These are phyloP conservation scores for Effrenium voratum DNA, from an alignment of 73 alveolate genomes.

Conservation along the genomic window DNA sequence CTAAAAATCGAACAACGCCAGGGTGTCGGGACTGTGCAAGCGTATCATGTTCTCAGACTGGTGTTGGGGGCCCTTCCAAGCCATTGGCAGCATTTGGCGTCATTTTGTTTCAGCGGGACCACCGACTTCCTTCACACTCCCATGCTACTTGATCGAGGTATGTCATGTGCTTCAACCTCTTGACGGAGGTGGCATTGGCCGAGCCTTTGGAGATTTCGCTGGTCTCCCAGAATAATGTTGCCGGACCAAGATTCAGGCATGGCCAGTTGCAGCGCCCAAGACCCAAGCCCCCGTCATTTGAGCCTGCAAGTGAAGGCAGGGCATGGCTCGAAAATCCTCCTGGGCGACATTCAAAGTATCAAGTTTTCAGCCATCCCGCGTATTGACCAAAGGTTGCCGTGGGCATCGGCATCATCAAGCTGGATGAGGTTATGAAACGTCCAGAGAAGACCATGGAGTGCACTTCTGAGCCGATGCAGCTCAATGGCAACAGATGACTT, in stretches of 20 bases:
- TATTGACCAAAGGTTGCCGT: not conserved
- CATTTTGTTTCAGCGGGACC: not conserved
- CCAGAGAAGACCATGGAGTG: constrained; percentile 37
- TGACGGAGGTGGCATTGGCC: not conserved
- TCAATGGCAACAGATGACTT: no score
- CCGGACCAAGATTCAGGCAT: not conserved
- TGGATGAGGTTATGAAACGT: constrained; percentile 31
- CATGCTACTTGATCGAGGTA: no score
- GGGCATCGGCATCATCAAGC: constrained; percentile 39
- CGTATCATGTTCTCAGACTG: no score
- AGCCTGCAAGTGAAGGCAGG: not conserved
- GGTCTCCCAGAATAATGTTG: constrained; percentile 5
- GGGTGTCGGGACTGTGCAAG: no score
- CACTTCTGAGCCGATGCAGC: not conserved
- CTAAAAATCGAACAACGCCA: no score
- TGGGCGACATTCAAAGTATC: not conserved
- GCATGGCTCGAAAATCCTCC: not conserved
- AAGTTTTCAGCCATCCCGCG: no score
- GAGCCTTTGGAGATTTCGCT: constrained; percentile 16
- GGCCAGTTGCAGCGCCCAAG: no score
- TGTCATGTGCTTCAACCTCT: constrained; percentile 34
- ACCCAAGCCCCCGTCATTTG: not conserved
- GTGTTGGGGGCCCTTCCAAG: no score
- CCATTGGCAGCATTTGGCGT: no score
- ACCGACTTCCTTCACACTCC: not conserved